Percentiles rank a stretch among this genome's conserved stretches.
These are phyloP conservation scores for Osmozyma mogii DNA, from an alignment of 805 yeast species.

Conservation along the genomic window DNA sequence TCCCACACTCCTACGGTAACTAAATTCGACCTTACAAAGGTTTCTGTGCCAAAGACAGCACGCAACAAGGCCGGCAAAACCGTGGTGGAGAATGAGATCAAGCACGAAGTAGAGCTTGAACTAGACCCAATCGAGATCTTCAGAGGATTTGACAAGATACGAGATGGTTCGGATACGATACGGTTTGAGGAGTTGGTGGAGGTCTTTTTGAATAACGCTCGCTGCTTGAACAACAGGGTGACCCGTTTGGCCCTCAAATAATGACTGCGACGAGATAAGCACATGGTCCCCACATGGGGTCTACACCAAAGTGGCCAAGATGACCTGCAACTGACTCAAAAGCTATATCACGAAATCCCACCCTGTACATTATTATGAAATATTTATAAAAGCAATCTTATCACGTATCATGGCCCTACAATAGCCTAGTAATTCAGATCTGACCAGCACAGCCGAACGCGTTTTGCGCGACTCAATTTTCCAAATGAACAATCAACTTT, in stretches of 20 bases:
- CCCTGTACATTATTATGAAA: too few species aligned
- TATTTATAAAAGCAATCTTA: too few species aligned
- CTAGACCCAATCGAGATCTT: conserved; percentile 32
- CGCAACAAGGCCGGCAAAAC: conserved; percentile 32
- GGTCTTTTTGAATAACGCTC: conserved; percentile 53
- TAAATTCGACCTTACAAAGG: conserved; percentile 64
- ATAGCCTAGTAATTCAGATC: too few species aligned
- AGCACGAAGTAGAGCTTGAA: conserved; percentile 34
- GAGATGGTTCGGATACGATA: conserved; percentile 38
- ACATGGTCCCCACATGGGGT: too few species aligned
- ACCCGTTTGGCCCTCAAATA: conserved; percentile 36
- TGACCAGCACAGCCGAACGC: too few species aligned
- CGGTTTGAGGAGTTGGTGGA: conserved; percentile 53
- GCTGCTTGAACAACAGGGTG: conserved; percentile 38
- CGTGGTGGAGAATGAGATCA: conserved; percentile 26
- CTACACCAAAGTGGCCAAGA: too few species aligned
- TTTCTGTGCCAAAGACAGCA: conserved; percentile 29
- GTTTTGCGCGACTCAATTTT: too few species aligned
- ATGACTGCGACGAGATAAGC: too few species aligned
- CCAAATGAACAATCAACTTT: too few species aligned
- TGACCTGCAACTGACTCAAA: too few species aligned
- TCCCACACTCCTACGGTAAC: conserved; percentile 70
- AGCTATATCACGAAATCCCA: too few species aligned
- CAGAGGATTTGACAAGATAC: conserved; percentile 33
- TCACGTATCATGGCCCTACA: too few species aligned